Evolutionary conservation across 2,329 filamentous ascomycete species (phyloP).

Genomic region (Fusarium oxysporum): DNA sequence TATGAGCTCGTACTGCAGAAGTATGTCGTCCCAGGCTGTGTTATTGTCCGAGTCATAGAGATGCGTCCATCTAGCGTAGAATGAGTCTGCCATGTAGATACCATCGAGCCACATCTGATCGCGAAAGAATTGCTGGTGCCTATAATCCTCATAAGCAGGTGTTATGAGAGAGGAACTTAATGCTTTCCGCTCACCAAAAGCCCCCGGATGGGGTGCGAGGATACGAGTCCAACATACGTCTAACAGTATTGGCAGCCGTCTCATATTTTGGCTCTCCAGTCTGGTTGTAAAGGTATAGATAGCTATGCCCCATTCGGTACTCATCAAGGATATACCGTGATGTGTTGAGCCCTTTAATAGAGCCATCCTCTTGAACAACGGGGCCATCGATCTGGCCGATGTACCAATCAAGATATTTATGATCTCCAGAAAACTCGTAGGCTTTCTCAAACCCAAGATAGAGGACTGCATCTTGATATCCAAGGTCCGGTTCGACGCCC

Average conservation of each 20-base stretch:
- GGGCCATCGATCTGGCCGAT: constrained; percentile 57
- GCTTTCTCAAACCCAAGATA: constrained; percentile 60
- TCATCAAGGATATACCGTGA: constrained; percentile 62
- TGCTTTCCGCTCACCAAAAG: constrained; percentile 54
- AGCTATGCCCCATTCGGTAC: constrained; percentile 63
- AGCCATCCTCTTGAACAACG: constrained; percentile 60
- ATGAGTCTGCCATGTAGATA: constrained; percentile 60
- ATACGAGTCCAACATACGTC: constrained; percentile 58
- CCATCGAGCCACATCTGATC: constrained; percentile 70
- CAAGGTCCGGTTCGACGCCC: constrained; percentile 52
- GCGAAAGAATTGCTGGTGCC: constrained; percentile 53
- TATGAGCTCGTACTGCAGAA: constrained; percentile 58
- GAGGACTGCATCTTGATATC: constrained; percentile 59
- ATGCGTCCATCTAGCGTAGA: constrained; percentile 54
- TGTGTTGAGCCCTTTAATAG: constrained; percentile 58
- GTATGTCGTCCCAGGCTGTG: constrained; percentile 57
- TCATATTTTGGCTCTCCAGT: constrained; percentile 60
- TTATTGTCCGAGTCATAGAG: constrained; percentile 49
- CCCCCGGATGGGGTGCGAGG: constrained; percentile 62
- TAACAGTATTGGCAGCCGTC: constrained; percentile 57
- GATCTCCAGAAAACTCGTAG: constrained; percentile 56
- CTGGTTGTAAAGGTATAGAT: constrained; percentile 59
- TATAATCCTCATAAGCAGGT: too few species aligned
- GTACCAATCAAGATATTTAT: constrained; percentile 56
- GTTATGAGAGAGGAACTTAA: too few species aligned